These are phyloP conservation scores for Ophiosphaerella herpotricha DNA, from an alignment of 2,329 filamentous ascomycete species.

Conservation along the genomic window DNA sequence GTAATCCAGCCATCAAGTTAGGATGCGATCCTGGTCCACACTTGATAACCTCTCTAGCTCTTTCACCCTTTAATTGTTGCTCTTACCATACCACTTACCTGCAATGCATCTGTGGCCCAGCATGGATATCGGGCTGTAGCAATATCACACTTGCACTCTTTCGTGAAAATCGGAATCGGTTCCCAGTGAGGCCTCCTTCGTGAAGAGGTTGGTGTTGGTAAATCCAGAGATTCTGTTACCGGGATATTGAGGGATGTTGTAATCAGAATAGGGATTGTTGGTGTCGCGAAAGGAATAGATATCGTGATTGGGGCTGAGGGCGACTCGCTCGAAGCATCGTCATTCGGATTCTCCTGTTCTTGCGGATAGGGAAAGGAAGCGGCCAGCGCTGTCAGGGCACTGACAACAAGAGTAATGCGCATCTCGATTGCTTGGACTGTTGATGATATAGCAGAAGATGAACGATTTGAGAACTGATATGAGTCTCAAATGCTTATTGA, in stretches of 20 bases:
- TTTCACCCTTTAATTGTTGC: no score
- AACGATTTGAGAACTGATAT: background rate
- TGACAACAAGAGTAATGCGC: conserved; percentile 14
- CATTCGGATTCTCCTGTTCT: conserved; percentile 3
- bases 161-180: conserved; percentile 61
- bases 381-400: conserved; percentile 7
- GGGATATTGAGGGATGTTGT: conserved; percentile 33
- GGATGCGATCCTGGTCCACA: no score
- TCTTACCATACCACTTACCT: conserved; percentile 19
- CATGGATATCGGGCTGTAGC: conserved; percentile 31
- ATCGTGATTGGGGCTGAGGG: conserved; percentile 3
- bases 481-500: conserved; percentile 7
- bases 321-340: background rate
- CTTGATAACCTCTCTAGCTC: background rate
- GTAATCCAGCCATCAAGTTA: no score
- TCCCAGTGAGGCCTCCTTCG: conserved; percentile 58
- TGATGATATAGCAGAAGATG: background rate
- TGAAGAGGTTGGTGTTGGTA: conserved; percentile 10
- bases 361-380: conserved; percentile 16
- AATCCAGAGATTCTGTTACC: conserved; percentile 8
- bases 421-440: conserved; percentile 9
- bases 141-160: conserved; percentile 49
- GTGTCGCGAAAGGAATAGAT: conserved; percentile 13
- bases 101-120: conserved; percentile 35
- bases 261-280: conserved; percentile 14